phyloP scores from a whole-genome alignment of 2,329 filamentous ascomycete species.

The Colletotrichum endophyticum region DNA sequence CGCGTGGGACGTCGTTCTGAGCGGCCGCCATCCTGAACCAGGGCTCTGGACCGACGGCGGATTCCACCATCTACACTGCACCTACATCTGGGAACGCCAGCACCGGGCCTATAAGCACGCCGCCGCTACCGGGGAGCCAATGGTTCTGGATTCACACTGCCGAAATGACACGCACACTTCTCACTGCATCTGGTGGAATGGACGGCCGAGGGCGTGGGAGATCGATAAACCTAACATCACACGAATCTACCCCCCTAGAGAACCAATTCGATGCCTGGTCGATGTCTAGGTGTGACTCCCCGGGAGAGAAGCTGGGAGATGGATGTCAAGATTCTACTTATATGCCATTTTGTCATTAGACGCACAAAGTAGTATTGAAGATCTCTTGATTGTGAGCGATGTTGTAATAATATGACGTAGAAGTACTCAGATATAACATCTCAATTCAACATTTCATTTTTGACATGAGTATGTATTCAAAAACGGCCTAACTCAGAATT shows the following conservation, averaged over 20 bases:
- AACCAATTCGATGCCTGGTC: background rate
- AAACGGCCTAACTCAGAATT: background rate
- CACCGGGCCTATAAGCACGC: background rate
- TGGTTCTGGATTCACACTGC: background rate
- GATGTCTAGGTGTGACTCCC: background rate
- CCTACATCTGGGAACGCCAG: background rate
- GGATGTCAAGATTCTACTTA: rapidly evolving
- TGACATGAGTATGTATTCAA: background rate
- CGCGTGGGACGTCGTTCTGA: background rate
- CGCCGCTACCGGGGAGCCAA: background rate
- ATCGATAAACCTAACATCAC: background rate
- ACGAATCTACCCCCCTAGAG: background rate
- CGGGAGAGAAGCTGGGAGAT: background rate
- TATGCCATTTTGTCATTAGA: background rate
- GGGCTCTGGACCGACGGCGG: background rate
- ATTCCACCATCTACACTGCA: background rate
- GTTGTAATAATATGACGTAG: too few relatives aligned
- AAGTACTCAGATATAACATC: too few relatives aligned
- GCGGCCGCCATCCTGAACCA: background rate
- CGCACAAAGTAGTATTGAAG: background rate
- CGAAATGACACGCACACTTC: background rate
- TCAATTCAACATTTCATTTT: too few relatives aligned
- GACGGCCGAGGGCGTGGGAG: background rate
- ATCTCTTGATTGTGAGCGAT: background rate
- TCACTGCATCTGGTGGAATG: background rate